A percentile compares a stretch with the other conserved stretches of the same genome.
Conservation (phyloP, 2,329 filamentous ascomycete genomes). For the Graphilbum fragrans region DNA sequence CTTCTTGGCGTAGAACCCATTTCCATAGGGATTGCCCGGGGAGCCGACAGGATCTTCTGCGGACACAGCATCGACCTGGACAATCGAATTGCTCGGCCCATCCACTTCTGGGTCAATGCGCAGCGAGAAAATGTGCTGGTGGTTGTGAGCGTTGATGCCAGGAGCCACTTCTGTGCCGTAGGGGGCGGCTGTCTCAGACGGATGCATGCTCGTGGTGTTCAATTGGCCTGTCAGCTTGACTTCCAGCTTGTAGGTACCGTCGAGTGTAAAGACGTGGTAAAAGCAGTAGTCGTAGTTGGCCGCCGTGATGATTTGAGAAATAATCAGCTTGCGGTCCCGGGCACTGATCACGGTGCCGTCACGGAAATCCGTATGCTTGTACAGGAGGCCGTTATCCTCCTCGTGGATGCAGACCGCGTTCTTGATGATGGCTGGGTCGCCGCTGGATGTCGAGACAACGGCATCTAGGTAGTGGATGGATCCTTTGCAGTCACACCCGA, state of each 20-base stretch:
- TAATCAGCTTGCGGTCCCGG: slow-evolving; percentile 70
- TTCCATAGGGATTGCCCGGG: slow-evolving; percentile 75
- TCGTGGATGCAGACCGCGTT: slow-evolving; percentile 94
- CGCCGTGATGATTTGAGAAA: slow-evolving; percentile 88
- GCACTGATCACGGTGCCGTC: slow-evolving; percentile 81
- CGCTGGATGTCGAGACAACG: slow-evolving; percentile 66
- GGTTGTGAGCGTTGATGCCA: slow-evolving; percentile 87
- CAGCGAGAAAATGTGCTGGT: slow-evolving; percentile 89
- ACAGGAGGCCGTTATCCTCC: slow-evolving; percentile 80
- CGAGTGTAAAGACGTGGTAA: slow-evolving; percentile 37
- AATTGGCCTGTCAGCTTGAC: slow-evolving; percentile 86
- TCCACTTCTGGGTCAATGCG: slow-evolving; percentile 82
- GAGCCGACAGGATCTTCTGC: slow-evolving; percentile 67
- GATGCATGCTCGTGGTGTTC: slow-evolving; percentile 77
- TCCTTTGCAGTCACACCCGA: slow-evolving; percentile 81
- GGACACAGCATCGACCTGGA: slow-evolving; percentile 65
- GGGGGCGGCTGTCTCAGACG: slow-evolving; percentile 67
- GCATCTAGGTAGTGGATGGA: slow-evolving; percentile 87
- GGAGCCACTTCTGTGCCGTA: slow-evolving; percentile 91
- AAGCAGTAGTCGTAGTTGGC: slow-evolving; percentile 82
- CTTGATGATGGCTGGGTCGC: slow-evolving; percentile 66
- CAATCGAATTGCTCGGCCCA: slow-evolving; percentile 63
- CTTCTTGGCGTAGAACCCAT: slow-evolving; percentile 78
- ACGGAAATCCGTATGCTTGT: slow-evolving; percentile 90
- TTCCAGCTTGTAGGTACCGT: slow-evolving; percentile 83